Evolutionary conservation across 1,139 yeast genomes (phyloP), one percentile per base, ranked within the genome.

Genomic region (Suhomyces kunorum): DNA sequence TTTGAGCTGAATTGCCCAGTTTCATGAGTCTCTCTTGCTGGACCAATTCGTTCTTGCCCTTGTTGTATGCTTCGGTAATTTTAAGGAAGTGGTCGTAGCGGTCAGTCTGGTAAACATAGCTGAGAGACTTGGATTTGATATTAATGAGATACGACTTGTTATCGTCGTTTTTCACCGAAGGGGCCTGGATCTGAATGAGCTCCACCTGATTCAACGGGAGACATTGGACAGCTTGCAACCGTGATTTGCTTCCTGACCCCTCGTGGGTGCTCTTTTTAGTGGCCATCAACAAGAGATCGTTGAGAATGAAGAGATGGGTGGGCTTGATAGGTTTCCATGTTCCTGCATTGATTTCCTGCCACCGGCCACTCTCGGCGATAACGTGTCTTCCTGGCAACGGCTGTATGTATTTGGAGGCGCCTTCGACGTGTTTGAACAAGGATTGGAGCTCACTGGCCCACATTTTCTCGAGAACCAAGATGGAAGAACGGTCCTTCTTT

Each of bases 261-360:
- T 52, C 49, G 26, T 51, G 56, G 17, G 51, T 36, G 38, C 78
- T 66, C 50, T 78, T 78, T 49, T 81, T 78, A 1, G 87, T 73
- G 0, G 96, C 96, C 34, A 89, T 71, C 38, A 90, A 64, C 1
- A 89, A 61, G 51, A 84, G 74, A 59, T 90, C 98, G 57, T 86
- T 89, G 47, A 90, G 68, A 8, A 90, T 63, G 51, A 86, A 85
- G 35, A 90, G 64, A 55, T 86, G 95, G 2, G 84, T 82, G 2
- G 89, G 82, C 53, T 86, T 83, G 32, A 84, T 71, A 1, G 89
- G 82, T 56, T 87, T 86, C 81, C 90, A 83, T 14, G 96, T 89
- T 0, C 95, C 92, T 1, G 86, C 80, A 55, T 89, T 89, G 43
- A 90, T 69, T 60, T 90, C 96, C 46, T 76, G 79, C 97, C 97